A percentile compares a stretch with the other conserved stretches of the same genome.
Conservation (phyloP, 108 stramenopile genomes). For the Cylindrotheca fusiformis region DNA sequence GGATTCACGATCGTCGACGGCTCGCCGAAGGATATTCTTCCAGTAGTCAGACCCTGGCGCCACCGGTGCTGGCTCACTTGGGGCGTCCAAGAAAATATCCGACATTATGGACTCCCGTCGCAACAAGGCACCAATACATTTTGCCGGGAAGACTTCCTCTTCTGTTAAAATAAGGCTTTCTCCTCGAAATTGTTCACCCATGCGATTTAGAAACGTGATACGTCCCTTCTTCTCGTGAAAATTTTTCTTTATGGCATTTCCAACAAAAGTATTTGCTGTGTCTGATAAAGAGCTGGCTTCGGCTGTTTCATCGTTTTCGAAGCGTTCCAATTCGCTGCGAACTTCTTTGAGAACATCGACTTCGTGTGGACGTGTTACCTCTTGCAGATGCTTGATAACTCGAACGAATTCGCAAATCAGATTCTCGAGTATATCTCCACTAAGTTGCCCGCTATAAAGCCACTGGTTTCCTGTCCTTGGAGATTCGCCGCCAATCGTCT, state of each 20-base stretch:
- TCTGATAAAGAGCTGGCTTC: slow-evolving; percentile 43
- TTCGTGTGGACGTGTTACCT: slow-evolving; percentile 64
- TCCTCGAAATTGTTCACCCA: slow-evolving; percentile 42
- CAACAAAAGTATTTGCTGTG: slow-evolving; percentile 50
- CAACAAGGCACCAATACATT: slow-evolving; percentile 23
- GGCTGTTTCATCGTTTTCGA: slow-evolving; percentile 24
- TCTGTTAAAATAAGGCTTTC: slow-evolving; percentile 33
- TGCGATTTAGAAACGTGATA: slow-evolving; percentile 43
- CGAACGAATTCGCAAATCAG: slow-evolving; percentile 55
- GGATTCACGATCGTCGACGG: slow-evolving; percentile 12
- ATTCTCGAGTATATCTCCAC: slow-evolving; percentile 46
- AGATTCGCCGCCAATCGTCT: slow-evolving; percentile 54
- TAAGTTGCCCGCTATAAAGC: slow-evolving; percentile 48
- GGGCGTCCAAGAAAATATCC: slow-evolving; percentile 35
- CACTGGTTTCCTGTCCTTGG: slow-evolving; percentile 51
- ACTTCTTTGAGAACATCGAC: slow-evolving; percentile 44
- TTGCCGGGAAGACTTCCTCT: slow-evolving; percentile 52
- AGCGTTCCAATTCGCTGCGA: slow-evolving; percentile 38
- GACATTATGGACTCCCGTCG: slow-evolving; percentile 21
- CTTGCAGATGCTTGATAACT: slow-evolving; percentile 59
- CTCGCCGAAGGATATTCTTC: slow-evolving; percentile 26
- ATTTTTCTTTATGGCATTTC: slow-evolving; percentile 70
- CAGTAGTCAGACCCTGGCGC: slow-evolving; percentile 24
- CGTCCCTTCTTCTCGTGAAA: slow-evolving; percentile 67
- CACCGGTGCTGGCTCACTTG: slow-evolving; percentile 21